Evolutionary conservation across 1,284 basidiomycete species (phyloP), one percentile per base, ranked within the genome.

Genomic region (Trichosporon sp.): DNA sequence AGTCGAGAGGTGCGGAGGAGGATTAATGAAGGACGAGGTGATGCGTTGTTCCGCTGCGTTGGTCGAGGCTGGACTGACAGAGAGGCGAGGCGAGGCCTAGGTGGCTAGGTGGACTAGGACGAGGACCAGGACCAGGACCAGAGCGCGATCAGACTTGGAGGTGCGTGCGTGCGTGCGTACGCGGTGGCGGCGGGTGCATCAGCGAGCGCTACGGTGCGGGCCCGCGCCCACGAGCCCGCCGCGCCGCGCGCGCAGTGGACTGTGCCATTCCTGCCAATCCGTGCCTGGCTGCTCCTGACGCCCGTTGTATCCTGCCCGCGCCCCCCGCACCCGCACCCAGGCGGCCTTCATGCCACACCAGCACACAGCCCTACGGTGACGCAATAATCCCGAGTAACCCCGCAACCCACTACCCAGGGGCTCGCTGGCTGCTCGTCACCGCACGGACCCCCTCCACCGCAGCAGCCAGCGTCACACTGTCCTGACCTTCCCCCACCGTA

Each of bases 351-450:
- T 12, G 21, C 47, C 23, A 25, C 47, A 51, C 47, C 21, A 5
- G 4, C 3, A 25, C 23, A 2, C 21, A 23, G n/a, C 47, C 11
- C 2, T 51, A 51, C 47, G 18, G n/a, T 42, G 38, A 18, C 3
- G 6, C 15, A 42, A 18, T 42, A 42, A n/a, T 18, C 18, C 38
- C 38, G 38, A 66, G 67, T 67, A 67, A 67, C 64, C 32, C 69
- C 69, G 69, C 34, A 69, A 64, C 65, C 23, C 68, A 64, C 64
- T 42, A 18, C 21, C 65, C 7, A 60, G 42, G 18, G 38, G 6
- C 6, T 25, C 38, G n/a, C 29, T 44, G 29, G 44, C 29, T n/a
- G 1, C 1, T 23, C 56, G 15, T 31, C 27, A 31, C 56, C 56
- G 56, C 56, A 60, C 56, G 8, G 56, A 58, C 53, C 53, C 11